These are phyloP conservation scores for Tetrapisispora arboricola DNA, from an alignment of 805 yeast species.

Conservation along the genomic window DNA sequence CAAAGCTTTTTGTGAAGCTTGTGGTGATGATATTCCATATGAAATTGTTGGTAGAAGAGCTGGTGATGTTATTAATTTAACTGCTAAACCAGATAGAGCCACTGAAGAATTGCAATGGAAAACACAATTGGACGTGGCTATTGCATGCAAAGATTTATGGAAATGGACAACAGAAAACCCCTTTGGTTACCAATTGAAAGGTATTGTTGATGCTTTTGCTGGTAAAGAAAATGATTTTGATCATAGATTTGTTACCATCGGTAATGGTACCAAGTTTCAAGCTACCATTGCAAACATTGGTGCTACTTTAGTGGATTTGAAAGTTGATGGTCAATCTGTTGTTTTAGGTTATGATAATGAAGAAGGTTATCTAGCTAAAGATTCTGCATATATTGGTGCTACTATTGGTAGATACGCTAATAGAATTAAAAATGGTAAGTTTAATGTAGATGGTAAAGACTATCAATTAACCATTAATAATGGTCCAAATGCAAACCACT, in stretches of 20 bases:
- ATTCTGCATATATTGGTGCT: slow-evolving; percentile 50
- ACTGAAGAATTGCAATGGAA: slow-evolving; percentile 55
- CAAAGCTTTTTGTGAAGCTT: slow-evolving; percentile 52
- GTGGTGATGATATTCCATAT: slow-evolving; percentile 53
- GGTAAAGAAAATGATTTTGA: slow-evolving; percentile 17
- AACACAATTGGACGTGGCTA: slow-evolving; percentile 43
- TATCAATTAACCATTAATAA: slow-evolving; percentile 38
- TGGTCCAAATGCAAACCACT: slow-evolving; percentile 38
- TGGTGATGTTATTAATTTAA: slow-evolving; percentile 69
- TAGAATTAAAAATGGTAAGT: slow-evolving; percentile 39
- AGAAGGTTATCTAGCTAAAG: slow-evolving; percentile 20
- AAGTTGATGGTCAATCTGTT: slow-evolving; percentile 32
- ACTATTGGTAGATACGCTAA: slow-evolving; percentile 60
- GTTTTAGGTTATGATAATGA: slow-evolving; percentile 33
- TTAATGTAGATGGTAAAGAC: slow-evolving; percentile 32
- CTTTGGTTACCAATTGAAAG: slow-evolving; percentile 38
- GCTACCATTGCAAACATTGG: slow-evolving; percentile 42
- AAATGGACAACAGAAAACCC: slow-evolving; percentile 66
- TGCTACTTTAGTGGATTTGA: slow-evolving; percentile 38
- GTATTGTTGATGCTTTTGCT: slow-evolving; percentile 17
- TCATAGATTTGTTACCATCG: slow-evolving; percentile 23
- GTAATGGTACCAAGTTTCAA: slow-evolving; percentile 26
- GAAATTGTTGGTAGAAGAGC: slow-evolving; percentile 57
- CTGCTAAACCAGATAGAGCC: slow-evolving; percentile 64
- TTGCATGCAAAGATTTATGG: slow-evolving; percentile 69